Percentiles rank a stretch among this genome's conserved stretches.
Conservation (phyloP, 2,329 filamentous ascomycete species). For the Aureobasidium sp. region DNA sequence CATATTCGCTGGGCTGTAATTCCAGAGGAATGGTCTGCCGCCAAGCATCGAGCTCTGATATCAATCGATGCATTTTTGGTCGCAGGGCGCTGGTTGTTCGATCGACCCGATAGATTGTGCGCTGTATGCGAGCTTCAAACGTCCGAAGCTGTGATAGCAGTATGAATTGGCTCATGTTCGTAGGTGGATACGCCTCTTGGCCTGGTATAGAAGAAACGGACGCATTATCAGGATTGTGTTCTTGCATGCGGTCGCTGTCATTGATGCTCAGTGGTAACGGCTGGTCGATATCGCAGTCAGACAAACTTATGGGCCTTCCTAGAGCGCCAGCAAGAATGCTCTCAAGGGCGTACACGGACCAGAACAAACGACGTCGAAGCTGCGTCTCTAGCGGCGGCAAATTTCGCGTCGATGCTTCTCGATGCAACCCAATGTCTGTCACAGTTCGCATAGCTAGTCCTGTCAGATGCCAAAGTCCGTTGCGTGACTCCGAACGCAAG, state of each 20-base stretch:
- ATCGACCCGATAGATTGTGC: slow-evolving; percentile 3
- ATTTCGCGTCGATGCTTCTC: neutral
- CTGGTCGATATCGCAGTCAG: slow-evolving; percentile 1
- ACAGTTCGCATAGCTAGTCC: neutral
- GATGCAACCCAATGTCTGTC: neutral
- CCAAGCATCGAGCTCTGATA: neutral
- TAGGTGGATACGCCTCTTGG: neutral
- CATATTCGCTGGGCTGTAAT: neutral
- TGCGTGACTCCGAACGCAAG: neutral
- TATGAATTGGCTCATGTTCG: neutral
- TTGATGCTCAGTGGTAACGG: neutral
- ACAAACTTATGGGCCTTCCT: neutral
- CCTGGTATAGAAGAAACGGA: neutral
- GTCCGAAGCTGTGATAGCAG: neutral
- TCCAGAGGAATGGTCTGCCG: neutral
- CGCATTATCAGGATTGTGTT: neutral
- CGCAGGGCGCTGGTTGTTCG: neutral
- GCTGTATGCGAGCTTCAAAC: slow-evolving; percentile 1
- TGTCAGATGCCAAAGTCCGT: slow-evolving; percentile 2
- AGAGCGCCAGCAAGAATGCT: neutral
- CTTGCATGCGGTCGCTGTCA: neutral
- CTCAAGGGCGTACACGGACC: neutral
- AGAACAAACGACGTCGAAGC: slow-evolving; percentile 1
- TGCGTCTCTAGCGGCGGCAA: neutral
- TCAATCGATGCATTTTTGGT: neutral